Percentiles rank a stretch among this genome's conserved stretches.
Conservation (phyloP, 2,329 filamentous ascomycete species). For the Thelonectria blattea region DNA sequence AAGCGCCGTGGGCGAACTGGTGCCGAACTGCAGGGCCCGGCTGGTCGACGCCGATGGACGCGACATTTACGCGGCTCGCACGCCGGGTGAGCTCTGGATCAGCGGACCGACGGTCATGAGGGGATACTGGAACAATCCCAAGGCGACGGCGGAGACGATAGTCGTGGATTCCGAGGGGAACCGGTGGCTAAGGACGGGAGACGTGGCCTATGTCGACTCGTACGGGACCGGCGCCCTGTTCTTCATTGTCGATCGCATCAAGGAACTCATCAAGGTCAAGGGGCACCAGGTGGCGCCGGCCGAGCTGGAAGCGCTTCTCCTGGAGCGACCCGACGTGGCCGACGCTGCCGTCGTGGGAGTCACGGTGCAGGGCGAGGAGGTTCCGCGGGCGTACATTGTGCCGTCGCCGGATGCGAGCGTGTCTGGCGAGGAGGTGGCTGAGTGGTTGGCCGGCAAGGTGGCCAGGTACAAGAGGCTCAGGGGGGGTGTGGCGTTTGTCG, state of each 20-base stretch:
- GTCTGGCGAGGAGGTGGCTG: constrained; percentile 54
- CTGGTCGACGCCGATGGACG: constrained; percentile 65
- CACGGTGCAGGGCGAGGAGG: constrained; percentile 54
- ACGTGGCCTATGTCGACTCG: constrained; percentile 70
- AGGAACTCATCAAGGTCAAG: constrained; percentile 70
- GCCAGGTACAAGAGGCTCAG: constrained; percentile 70
- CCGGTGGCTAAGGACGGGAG: constrained; percentile 77
- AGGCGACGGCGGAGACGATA: constrained; percentile 68
- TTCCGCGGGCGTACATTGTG: constrained; percentile 67
- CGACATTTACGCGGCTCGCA: constrained; percentile 54
- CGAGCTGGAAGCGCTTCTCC: constrained; percentile 75
- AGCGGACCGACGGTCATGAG: constrained; percentile 74
- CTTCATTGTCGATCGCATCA: constrained; percentile 73
- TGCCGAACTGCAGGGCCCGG: constrained; percentile 55
- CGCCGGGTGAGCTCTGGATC: constrained; percentile 74
- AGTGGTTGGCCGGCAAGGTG: constrained; percentile 67
- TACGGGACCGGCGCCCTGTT: constrained; percentile 54
- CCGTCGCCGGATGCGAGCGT: constrained; percentile 48
- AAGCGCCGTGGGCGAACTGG: constrained; percentile 43
- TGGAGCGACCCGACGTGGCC: constrained; percentile 71
- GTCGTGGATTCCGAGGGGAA: constrained; percentile 52
- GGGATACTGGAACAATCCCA: constrained; percentile 76
- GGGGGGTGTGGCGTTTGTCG: constrained; percentile 65
- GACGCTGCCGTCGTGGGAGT: constrained; percentile 69
- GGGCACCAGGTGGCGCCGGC: constrained; percentile 79